phyloP scores from a whole-genome alignment of 805 yeast species.

The Lachancea lanzarotensis region DNA sequence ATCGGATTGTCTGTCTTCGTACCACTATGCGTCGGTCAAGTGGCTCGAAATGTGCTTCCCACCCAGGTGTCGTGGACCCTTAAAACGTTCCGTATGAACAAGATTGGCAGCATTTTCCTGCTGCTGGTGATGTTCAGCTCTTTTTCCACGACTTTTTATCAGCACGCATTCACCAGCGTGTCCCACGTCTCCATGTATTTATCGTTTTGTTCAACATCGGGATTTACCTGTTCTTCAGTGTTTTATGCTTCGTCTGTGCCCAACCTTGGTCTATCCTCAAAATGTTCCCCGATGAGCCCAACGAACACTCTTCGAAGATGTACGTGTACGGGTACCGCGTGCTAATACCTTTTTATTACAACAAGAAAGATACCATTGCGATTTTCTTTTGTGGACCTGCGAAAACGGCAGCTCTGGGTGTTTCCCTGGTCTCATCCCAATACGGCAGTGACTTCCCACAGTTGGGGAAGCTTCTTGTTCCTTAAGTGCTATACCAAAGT shows the following conservation, averaged over 20 bases:
- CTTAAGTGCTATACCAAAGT: constrained; percentile 79
- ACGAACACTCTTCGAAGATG: constrained; percentile 34
- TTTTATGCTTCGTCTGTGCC: constrained; percentile 50
- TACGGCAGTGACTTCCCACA: constrained; percentile 57
- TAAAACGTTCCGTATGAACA: constrained; percentile 51
- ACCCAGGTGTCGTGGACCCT: constrained; percentile 55
- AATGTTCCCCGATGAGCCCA: constrained; percentile 44
- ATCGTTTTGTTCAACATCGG: constrained; percentile 79
- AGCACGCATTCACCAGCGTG: constrained; percentile 66
- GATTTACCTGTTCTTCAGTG: constrained; percentile 69
- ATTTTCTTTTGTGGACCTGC: constrained; percentile 89
- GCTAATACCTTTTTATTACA: constrained; percentile 61
- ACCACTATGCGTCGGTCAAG: constrained; percentile 86
- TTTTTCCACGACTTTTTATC: constrained; percentile 82
- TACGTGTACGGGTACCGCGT: constrained; percentile 39
- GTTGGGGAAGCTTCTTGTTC: constrained; percentile 71
- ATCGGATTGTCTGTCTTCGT: constrained; percentile 77
- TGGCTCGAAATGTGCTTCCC: constrained; percentile 64
- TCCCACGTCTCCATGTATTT: constrained; percentile 65
- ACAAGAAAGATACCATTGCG: constrained; percentile 64
- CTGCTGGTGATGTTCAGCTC: constrained; percentile 70
- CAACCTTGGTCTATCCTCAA: constrained; percentile 50
- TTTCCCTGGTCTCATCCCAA: constrained; percentile 71
- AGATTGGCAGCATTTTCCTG: constrained; percentile 76
- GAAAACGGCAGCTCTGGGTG: constrained; percentile 89